A percentile compares a stretch with the other conserved stretches of the same genome.
Evolutionary conservation across 2,329 filamentous ascomycete species (phyloP).

Genomic region (Xylaria sp.): DNA sequence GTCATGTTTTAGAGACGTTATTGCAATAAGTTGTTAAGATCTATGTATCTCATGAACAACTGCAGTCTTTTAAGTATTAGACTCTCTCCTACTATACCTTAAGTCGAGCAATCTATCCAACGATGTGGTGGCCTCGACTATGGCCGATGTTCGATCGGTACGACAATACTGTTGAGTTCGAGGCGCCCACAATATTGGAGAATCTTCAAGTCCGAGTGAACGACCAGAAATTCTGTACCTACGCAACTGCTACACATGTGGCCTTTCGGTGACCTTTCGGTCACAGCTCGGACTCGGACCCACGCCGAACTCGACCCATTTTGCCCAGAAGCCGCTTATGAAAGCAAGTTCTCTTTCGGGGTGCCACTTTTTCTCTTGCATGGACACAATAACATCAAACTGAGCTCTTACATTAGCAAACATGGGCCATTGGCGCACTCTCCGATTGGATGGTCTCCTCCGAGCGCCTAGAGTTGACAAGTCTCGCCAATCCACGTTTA

Average conservation of each 20-base stretch:
- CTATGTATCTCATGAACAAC: neutral
- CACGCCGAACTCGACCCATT: neutral
- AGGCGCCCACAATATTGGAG: neutral
- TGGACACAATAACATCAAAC: neutral
- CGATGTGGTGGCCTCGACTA: neutral
- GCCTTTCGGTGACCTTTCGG: neutral
- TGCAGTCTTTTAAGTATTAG: neutral
- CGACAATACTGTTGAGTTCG: neutral
- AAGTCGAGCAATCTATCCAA: neutral
- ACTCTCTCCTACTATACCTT: neutral
- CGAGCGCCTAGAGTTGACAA: neutral
- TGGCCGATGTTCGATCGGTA: neutral
- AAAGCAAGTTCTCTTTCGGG: neutral
- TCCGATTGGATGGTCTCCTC: neutral
- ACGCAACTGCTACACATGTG: neutral
- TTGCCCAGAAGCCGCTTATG: neutral
- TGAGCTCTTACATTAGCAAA: neutral
- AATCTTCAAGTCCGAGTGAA: neutral
- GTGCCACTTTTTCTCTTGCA: neutral
- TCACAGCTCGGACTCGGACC: neutral
- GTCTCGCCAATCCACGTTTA: neutral
- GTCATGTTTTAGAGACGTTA: neutral
- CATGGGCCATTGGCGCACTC: neutral
- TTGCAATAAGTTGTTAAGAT: conserved; percentile 4
- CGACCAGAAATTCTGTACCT: neutral